Base-by-base conservation (phyloP, 441 rosid genomes). In the Populus trichocarpa region DNA sequence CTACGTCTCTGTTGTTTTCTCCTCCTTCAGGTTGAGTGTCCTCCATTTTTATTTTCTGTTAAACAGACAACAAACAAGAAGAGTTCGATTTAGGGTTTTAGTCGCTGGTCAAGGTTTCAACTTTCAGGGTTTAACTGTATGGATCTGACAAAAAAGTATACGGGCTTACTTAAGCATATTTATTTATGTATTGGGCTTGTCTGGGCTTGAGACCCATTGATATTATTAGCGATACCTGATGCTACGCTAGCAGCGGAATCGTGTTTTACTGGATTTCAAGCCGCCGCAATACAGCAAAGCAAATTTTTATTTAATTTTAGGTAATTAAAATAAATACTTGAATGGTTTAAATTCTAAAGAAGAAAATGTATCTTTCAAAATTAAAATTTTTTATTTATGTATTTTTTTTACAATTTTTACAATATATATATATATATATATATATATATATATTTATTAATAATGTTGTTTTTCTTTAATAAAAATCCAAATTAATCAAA, bases 11-110 rank as follows among this genome's bases (percentile, higher is more conserved):
- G 71, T 84, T 87, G 75, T 18, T 83, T 67, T 87, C 91, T 70
- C 78, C 87, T 70, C 87, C 90, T 81, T 89, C 97, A 28, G 77
- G 76, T 14, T 82, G 88, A 78, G 87, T 12, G 69, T 85, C 90
- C 76, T 90, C 92, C 93, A 88, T 87, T 72, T 77, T 79, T 73
- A 42, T 71, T 74, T 46, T n/a, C 64, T 8, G 66, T 30, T 38
- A 26, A 12, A 74, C 40, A 1, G 78, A 22, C 16, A 10, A 11
- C 6, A 8, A 57, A 28, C 4, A 23, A 9, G 42, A 68, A 53
- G 57, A 32, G 14, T 3, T 28, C 16, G 4, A 16, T 65, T 63
- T 87, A 86, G 89, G 92, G 90, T 84, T 89, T 86, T 80, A 70
- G 77, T 75, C 16, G 69, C 61, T 25, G 33, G 61, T 77, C 7